Base-by-base conservation (phyloP, 2,329 filamentous ascomycete species). In the Trichoderma sp. region DNA sequence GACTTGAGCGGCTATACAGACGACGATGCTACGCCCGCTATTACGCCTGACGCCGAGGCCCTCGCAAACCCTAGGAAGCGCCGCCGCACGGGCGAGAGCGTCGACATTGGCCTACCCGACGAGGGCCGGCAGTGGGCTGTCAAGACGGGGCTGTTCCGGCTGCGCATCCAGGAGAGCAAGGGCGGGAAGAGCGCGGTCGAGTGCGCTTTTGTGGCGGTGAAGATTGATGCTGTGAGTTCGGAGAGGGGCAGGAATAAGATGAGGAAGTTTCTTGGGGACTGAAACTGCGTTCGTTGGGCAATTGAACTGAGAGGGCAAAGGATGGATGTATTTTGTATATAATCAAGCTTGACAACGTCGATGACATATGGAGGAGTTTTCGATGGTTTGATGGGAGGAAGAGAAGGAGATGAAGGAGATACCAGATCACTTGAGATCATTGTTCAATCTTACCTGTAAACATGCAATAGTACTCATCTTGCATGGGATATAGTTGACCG, bases 151-250 rank as follows among this genome's bases (percentile, higher is more conserved):
- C 90, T 91, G 74, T 93, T 90, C 89, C 81, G 89, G 66, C 73
- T 93, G 69, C 82, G 85, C 48, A 85, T 96, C 30, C 88, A 90
- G 72, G 76, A 76, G 15, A 74, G 77, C 3, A 77, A 71, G 65
- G 80, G 77, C 57, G 82, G 82, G 56, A 86, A 82, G 71, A 80
- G 79, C 44, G 80, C 80, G 2, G 81, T 89, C 64, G 90, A 94
- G 77, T 89, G 91, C 66, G 82, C 92, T 24, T 82, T 96, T 57
- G 82, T 90, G 17, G 90, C 88, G 0, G 90, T 93, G 41, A 92
- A 91, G 75, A 74, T 96, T 28, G 90, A 96, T 69, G 90, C 88
- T 0, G 84, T 88, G 70, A 89, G 83, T 61, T 83, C 82, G 7
- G 87, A 94, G 76, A 80, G 82, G 67, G 82, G 82, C 12, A 83